Conservation (phyloP, 2,329 filamentous ascomycete species). For the Didymella exigua region DNA sequence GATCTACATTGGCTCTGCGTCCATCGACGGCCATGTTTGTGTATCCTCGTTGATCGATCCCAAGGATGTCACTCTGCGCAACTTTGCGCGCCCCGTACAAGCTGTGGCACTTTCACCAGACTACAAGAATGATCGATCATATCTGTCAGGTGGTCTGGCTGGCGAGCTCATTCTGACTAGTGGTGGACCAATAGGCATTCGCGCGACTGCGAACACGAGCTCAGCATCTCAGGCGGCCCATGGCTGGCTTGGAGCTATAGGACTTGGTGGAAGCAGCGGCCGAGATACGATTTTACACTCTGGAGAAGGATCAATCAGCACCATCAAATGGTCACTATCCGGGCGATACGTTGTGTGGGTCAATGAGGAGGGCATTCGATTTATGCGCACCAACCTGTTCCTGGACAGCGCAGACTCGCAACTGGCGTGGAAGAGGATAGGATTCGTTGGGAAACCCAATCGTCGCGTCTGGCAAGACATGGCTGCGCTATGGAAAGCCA, state of each 20-base stretch:
- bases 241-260: slow-evolving; percentile 90
- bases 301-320: slow-evolving; percentile 88
- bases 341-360: slow-evolving; percentile 94
- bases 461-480: slow-evolving; percentile 92
- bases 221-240: slow-evolving; percentile 83
- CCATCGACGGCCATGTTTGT: slow-evolving; percentile 94
- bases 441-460: slow-evolving; percentile 87
- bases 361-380: slow-evolving; percentile 96
- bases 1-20: slow-evolving; percentile 91
- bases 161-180: slow-evolving; percentile 86
- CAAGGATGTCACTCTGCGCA: slow-evolving; percentile 88
- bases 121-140: slow-evolving; percentile 85
- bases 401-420: slow-evolving; percentile 78
- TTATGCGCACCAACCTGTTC: slow-evolving; percentile 89
- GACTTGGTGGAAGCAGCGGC: slow-evolving; percentile 75
- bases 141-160: slow-evolving; percentile 87
- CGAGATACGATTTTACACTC: slow-evolving; percentile 88
- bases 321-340: slow-evolving; percentile 92
- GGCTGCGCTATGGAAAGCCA: slow-evolving; percentile 92
- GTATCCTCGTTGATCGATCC: slow-evolving; percentile 84
- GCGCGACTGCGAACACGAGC: slow-evolving; percentile 82
- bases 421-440: slow-evolving; percentile 91
- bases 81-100: slow-evolving; percentile 92
- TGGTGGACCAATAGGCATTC: slow-evolving; percentile 78
- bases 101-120: slow-evolving; percentile 93